Evolutionary conservation across 352 stramenopile species (phyloP).

Genomic region (Aphanomyces invadans): DNA sequence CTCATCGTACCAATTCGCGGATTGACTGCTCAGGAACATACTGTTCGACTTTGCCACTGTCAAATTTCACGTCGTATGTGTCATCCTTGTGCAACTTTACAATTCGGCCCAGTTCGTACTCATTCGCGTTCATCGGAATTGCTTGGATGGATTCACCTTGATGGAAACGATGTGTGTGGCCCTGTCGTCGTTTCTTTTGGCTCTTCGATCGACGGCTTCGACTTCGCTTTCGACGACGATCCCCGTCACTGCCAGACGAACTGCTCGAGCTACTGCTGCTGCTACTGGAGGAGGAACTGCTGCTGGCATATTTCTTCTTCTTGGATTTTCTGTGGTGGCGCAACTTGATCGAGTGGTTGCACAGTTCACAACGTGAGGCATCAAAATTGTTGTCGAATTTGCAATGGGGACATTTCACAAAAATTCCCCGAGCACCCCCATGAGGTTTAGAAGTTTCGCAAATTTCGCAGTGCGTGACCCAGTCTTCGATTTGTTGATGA

Average conservation of each 20-base stretch:
- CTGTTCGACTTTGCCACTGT: slow-evolving; percentile 47
- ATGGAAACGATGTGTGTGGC: slow-evolving; percentile 35
- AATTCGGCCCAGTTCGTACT: slow-evolving; percentile 48
- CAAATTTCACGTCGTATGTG: slow-evolving; percentile 65
- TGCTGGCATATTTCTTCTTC: slow-evolving; percentile 38
- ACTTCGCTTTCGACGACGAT: slow-evolving; percentile 30
- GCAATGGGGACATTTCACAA: slow-evolving; percentile 52
- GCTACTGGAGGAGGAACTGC: slow-evolving; percentile 31
- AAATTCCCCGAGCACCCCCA: slow-evolving; percentile 38
- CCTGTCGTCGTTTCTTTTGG: slow-evolving; percentile 29
- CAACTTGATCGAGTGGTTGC: slow-evolving; percentile 34
- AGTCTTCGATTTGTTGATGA: slow-evolving; percentile 60
- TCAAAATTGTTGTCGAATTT: slow-evolving; percentile 77
- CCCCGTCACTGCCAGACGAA: slow-evolving; percentile 26
- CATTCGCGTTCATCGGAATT: slow-evolving; percentile 37
- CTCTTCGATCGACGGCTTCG: slow-evolving; percentile 29
- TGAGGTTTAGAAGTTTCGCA: slow-evolving; percentile 59
- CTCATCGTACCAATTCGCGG: slow-evolving; percentile 34
- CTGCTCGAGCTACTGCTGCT: slow-evolving; percentile 30
- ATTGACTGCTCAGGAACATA: slow-evolving; percentile 45
- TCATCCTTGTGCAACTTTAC: slow-evolving; percentile 39
- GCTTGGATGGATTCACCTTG: slow-evolving; percentile 56
- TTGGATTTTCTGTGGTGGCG: slow-evolving; percentile 31
- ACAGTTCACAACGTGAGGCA: slow-evolving; percentile 61
- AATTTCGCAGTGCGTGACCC: slow-evolving; percentile 61